phyloP scores from a whole-genome alignment of 2,329 filamentous ascomycete genomes.

The Cladosporium austrohemisphaericum region DNA sequence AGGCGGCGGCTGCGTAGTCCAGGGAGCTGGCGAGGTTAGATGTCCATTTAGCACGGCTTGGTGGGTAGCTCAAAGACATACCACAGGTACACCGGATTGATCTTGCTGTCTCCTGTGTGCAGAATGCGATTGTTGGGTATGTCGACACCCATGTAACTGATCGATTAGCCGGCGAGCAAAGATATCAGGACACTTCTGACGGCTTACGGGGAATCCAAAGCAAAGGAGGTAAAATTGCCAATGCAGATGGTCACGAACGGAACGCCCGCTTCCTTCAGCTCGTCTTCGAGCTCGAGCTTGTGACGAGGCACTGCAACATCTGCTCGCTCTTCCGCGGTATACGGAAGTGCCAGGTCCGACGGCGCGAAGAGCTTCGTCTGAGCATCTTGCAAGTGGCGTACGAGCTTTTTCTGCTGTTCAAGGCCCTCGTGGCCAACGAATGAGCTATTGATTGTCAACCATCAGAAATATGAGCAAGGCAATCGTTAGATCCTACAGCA shows the following conservation, averaged over 20 bases:
- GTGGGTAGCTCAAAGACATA: background rate
- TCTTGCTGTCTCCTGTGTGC: background rate
- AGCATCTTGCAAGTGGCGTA: background rate
- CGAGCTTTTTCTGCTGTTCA: background rate
- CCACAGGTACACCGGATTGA: background rate
- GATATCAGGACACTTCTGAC: background rate
- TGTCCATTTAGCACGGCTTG: background rate
- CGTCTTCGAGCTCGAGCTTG: background rate
- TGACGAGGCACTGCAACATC: background rate
- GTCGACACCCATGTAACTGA: slow-evolving; percentile 1
- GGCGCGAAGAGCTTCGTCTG: slow-evolving; percentile 1
- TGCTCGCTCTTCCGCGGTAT: background rate
- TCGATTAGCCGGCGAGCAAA: background rate
- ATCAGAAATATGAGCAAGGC: no score
- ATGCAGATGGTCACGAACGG: slow-evolving; percentile 2
- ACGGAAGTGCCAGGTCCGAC: slow-evolving; percentile 1
- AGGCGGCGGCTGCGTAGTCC: background rate
- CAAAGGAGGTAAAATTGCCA: slow-evolving; percentile 5
- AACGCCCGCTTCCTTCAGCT: background rate
- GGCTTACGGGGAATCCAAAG: background rate
- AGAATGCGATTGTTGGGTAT: slow-evolving; percentile 2
- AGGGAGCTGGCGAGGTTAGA: background rate
- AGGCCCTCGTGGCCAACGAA: slow-evolving; percentile 1
- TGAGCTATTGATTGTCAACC: background rate
- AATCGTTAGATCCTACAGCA: background rate